phyloP scores from a whole-genome alignment of 176 grass and related monocot species.

The Rhynchospora tenuis region DNA sequence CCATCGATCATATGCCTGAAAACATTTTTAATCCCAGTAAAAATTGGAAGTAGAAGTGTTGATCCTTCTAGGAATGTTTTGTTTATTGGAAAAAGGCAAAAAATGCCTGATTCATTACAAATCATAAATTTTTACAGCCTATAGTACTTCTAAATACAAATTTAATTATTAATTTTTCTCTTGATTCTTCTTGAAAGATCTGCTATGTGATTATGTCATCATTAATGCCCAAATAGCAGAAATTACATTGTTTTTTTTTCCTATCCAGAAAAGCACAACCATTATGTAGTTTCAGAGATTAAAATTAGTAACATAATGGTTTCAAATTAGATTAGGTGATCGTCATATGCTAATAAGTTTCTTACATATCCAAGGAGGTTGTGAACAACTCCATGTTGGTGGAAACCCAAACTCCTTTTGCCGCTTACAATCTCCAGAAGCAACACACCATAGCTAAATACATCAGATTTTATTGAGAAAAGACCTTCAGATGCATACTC shows the following conservation, averaged over 20 bases:
- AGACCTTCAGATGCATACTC: constrained; percentile 17
- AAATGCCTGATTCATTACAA: too few species aligned
- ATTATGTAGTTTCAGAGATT: neutral
- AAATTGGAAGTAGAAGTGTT: neutral
- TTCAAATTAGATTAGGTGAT: neutral
- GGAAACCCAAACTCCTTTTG: constrained; percentile 18
- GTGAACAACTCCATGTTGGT: neutral
- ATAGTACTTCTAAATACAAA: neutral
- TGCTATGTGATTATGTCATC: neutral
- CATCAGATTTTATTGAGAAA: constrained; percentile 32
- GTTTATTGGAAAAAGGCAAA: too few species aligned
- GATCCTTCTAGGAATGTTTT: neutral
- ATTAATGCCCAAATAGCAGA: neutral
- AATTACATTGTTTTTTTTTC: neutral
- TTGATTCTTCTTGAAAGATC: neutral
- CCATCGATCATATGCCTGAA: constrained; percentile 19
- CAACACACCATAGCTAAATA: constrained; percentile 38
- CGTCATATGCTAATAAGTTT: neutral
- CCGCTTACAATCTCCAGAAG: constrained; percentile 23
- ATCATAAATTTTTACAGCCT: too few species aligned
- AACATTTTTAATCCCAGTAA: neutral
- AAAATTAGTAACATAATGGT: neutral
- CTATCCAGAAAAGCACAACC: too few species aligned
- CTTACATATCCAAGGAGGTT: constrained; percentile 34
- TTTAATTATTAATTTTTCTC: neutral